Base-by-base conservation (phyloP, 2,329 filamentous ascomycete genomes). In the Alternaria arborescens region DNA sequence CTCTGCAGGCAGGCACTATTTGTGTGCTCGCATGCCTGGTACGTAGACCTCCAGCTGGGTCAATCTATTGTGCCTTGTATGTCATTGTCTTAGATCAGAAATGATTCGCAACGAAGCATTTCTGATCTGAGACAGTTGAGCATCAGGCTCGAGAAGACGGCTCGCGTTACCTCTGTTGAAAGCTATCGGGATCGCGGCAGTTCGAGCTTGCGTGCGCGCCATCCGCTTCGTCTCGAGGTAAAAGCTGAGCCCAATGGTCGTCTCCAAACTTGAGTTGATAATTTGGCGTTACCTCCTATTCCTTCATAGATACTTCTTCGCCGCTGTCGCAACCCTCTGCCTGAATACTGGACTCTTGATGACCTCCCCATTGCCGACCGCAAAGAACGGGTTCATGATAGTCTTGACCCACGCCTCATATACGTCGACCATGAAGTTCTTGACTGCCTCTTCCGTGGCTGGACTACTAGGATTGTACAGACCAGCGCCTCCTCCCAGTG, bases 381-480 rank as follows among this genome's bases (percentile, higher is more conserved):
- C 85, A 82, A 97, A 98, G 78, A 99, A 99, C 0, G 95, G 95
- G 76, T 89, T 98, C 95, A 99, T 98, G 59, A 94, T 89, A 12
- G 94, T 92, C 85, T 99, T 99, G 67, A 97, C 88, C 90, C 94
- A 99, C 69, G 89, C 93, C 81, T 99, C 95, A 81, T 97, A 98
- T 12, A 97, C 91, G 77, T 99, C 95, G 7, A 87, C 85, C 82
- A 99, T 97, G 82, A 98, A 99, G 80, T 92, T 92, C 77, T 93
- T 89, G 71, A 98, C 91, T 5, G 95, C 94, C 82, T 99, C 95
- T 81, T 99, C 95, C 5, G 94, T 97, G 76, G 94, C 92, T 6
- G 93, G 90, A 60, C 90, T 91, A 3, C 90, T 94, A 0, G 94
- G 94, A 78, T 97, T 97, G 68, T 79, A 80, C 89, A 62, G 87